Evolutionary conservation across 2,329 filamentous ascomycete genomes (phyloP), one percentile per base, ranked within the genome.

Genomic region (Simplicillium aogashimaense): DNA sequence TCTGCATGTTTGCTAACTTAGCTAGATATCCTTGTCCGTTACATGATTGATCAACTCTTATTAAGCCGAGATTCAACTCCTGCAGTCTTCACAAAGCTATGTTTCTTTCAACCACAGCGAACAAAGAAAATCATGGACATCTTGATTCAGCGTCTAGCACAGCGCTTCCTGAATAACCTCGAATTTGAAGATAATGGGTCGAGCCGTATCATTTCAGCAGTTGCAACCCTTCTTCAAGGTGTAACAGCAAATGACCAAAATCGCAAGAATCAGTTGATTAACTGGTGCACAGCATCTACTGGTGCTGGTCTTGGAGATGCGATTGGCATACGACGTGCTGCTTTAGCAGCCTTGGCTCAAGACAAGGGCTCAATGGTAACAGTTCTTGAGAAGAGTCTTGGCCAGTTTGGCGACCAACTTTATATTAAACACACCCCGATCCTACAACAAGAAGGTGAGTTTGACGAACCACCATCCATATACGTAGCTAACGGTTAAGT

Each of bases 351-450:
- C 8, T 55, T 86, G 15, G 66, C 70, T 10, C 58, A 70, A 31
- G 66, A 71, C 36, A 72, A 63, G 43, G 67, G 69, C 1, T 61
- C 61, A 15, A 61, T 86, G 2, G 62, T 69, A 5, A 64, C 56
- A 0, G 64, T 85, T 29, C 56, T 90, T 41, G 78, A 88, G 51
- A 86, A 78, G 53, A 76, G 72, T 37, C 64, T 95, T 37, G 67
- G 67, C 31, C 76, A 83, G 37, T 95, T 97, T 57, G 86, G 86
- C 1, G 89, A 95, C 51, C 78, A 83, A 37, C 66, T 97, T 10
- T 94, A 88, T 52, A 87, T 97, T 50, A 84, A 78, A 43, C 88
- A 97, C 59, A 77, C 83, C 1, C 81, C 89, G 5, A 76, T 84
- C n/a, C 55, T 92, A 31, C 84, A 89, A 53, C 92, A 98, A 70